Evolutionary conservation across 106 monocot genomes (phyloP), one percentile per base, ranked within the genome.

Genomic region (Triglochin maritima): DNA sequence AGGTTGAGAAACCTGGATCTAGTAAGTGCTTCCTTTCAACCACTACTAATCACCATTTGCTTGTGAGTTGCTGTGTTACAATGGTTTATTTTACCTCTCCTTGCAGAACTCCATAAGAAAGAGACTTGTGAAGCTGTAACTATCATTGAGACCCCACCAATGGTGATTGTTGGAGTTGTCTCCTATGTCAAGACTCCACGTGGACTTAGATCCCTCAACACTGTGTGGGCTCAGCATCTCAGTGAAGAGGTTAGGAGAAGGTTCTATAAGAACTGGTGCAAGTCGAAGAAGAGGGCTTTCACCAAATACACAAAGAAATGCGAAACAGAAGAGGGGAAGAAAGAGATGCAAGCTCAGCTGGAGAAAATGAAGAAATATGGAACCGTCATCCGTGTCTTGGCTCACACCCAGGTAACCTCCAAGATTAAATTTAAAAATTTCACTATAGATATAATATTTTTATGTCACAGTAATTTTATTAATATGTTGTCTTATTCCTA

Each of bases 71-170:
- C 17, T 4, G 41, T 17, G 16, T 5, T 51, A 49, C 44, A 47
- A 49, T 71, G n/a, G 3, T 62, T 62, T 9, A 62, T 45, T 4
- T 7, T 13, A 9, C 16, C 9, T 55, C 57, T 57, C 46, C 15
- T 44, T 71, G 14, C 65, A 93, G 88, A 93, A 14, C 83, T 89
- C 51, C 93, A 93, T 76, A 93, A 93, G 77, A 93, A 93, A 76
- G 89, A 93, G 60, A 93, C 93, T 2, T 93, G 93, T 54, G 93
- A 93, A 76, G 93, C 89, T 65, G 93, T 93, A 4, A 89, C 89
- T 0, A 69, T 93, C 29, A 63, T 93, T 46, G 93, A 93, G 66
- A 79, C 84, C 62, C 93, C 93, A 14, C 89, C 89, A 0, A 84
- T 93, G 89, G 82, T 93, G 5, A 63, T 93, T 66, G 93, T 93